Evolutionary conservation across 306 rosid genomes (phyloP).

Genomic region (Datisca glomerata): DNA sequence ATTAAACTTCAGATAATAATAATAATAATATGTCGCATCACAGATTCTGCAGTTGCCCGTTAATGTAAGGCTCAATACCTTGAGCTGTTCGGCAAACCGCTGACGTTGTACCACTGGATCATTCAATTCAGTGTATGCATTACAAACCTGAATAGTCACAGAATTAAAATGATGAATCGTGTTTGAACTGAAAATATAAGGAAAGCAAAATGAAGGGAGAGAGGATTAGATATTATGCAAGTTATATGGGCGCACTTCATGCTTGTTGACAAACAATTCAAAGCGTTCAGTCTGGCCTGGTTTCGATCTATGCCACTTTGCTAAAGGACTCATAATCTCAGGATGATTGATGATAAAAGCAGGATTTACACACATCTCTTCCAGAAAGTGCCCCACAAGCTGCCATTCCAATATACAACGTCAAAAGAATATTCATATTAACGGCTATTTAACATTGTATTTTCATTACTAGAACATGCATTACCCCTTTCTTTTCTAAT

Average conservation of each 20-base stretch:
- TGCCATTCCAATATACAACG: conserved; percentile 22
- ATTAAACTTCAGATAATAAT: no score
- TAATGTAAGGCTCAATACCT: conserved; percentile 29
- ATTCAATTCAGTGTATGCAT: conserved; percentile 92
- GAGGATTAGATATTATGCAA: not conserved
- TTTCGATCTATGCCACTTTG: conserved; percentile 84
- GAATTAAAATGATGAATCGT: conserved; percentile 6
- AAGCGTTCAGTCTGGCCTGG: conserved; percentile 87
- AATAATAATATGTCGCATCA: no score
- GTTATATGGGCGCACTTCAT: conserved; percentile 37
- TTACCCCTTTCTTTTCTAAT: no score
- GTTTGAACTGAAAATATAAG: conserved; percentile 1
- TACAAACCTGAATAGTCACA: conserved; percentile 45
- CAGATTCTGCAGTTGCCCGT: not conserved
- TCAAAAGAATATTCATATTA: no score
- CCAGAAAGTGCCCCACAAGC: conserved; percentile 97
- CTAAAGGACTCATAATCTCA: conserved; percentile 89
- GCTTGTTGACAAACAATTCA: conserved; percentile 76
- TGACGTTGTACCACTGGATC: conserved; percentile 90
- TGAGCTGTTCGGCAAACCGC: conserved; percentile 84
- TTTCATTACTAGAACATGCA: no score
- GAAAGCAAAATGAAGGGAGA: not conserved
- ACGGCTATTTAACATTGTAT: no score
- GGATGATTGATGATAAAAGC: conserved; percentile 84
- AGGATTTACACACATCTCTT: conserved; percentile 77